Conservation (phyloP, 177 flowering plant genomes). For the Vitis hybrid region DNA sequence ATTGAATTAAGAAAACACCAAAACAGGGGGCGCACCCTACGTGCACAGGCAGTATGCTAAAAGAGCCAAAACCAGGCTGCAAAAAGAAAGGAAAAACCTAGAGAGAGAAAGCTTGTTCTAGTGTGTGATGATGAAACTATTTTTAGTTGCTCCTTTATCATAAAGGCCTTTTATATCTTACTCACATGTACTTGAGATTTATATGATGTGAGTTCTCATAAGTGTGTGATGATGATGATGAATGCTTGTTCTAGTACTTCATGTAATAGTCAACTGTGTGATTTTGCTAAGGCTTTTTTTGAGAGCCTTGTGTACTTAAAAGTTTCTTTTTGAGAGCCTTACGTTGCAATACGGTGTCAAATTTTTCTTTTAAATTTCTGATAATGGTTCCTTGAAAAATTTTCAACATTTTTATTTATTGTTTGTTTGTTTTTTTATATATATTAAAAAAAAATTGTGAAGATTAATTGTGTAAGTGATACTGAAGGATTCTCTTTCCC, state of each 20-base stretch:
- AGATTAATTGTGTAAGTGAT: not conserved
- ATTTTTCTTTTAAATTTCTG: not conserved
- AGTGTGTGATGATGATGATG: too few relatives aligned
- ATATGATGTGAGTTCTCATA: too few relatives aligned
- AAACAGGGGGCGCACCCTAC: too few relatives aligned
- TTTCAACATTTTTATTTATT: not conserved
- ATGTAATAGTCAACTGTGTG: too few relatives aligned
- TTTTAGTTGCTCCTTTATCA: not conserved
- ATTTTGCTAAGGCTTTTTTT: not conserved
- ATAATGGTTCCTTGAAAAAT: not conserved
- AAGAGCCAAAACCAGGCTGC: too few relatives aligned
- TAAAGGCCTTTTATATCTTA: not conserved
- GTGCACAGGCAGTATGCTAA: too few relatives aligned
- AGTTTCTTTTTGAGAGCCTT: not conserved
- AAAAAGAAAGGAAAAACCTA: too few relatives aligned
- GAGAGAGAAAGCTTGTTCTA: too few relatives aligned
- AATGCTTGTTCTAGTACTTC: too few relatives aligned
- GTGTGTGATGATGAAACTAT: too few relatives aligned
- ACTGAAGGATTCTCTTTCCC: not conserved
- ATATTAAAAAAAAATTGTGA: not conserved
- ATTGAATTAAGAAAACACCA: too few relatives aligned
- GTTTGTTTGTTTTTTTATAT: not conserved
- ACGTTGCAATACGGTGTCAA: not conserved
- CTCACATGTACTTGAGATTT: too few relatives aligned
- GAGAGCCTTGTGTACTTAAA: not conserved